Evolutionary conservation across 441 rosid genomes (phyloP).

Genomic region (Populus hybrid): DNA sequence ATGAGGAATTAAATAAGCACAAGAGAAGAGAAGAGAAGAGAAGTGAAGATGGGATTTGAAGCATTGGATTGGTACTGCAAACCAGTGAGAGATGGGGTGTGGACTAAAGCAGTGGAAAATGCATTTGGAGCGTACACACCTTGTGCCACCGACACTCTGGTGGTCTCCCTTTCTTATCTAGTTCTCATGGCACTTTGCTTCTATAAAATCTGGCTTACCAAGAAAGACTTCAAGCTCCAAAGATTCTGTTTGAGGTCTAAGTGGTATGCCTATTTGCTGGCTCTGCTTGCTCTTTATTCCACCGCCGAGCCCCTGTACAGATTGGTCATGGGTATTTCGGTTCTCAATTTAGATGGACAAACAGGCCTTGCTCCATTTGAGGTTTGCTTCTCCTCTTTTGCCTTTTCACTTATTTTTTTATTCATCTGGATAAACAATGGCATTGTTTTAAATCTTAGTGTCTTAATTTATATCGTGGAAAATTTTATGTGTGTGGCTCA

Average conservation of each 20-base stretch:
- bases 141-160: conserved; percentile 80
- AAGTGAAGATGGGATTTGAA: conserved; percentile 51
- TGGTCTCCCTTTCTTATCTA: conserved; percentile 62
- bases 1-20: neutral
- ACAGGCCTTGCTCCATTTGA: conserved; percentile 63
- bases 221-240: conserved; percentile 58
- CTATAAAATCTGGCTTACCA: conserved; percentile 75
- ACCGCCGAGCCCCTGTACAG: conserved; percentile 86
- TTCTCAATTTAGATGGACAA: conserved; percentile 71
- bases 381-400: too few species aligned
- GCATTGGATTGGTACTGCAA: conserved; percentile 83
- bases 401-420: too few species aligned
- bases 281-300: conserved; percentile 63
- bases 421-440: too few species aligned
- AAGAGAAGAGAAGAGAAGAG: neutral
- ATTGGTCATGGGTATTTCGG: conserved; percentile 76
- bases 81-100: conserved; percentile 71
- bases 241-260: conserved; percentile 75
- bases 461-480: too few species aligned
- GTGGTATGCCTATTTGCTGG: conserved; percentile 62
- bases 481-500: too few species aligned
- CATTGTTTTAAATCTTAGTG: too few species aligned
- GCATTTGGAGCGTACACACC: conserved; percentile 97
- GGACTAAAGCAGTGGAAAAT: conserved; percentile 72
- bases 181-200: conserved; percentile 63